These are phyloP conservation scores for Candida sp. DNA, from an alignment of 1,139 yeast genomes.

Conservation along the genomic window DNA sequence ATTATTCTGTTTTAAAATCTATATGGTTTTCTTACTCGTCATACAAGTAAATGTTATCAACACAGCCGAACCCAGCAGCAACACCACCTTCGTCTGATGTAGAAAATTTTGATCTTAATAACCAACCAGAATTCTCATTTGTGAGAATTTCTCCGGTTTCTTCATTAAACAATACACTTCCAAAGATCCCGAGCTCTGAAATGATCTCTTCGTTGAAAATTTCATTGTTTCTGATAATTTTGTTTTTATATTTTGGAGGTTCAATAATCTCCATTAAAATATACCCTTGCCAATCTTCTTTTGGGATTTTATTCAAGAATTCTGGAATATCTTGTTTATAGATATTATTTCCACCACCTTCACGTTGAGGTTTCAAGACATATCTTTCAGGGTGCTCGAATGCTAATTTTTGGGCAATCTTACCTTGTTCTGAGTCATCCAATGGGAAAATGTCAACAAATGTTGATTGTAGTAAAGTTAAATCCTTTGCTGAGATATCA, in stretches of 20 bases:
- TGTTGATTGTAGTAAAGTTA: conserved; percentile 46
- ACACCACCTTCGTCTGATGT: conserved; percentile 96
- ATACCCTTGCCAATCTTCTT: conserved; percentile 83
- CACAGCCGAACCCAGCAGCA: conserved; percentile 98
- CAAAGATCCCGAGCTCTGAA: conserved; percentile 90
- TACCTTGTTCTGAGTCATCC: conserved; percentile 67
- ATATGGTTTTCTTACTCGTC: background rate
- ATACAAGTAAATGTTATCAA: conserved; percentile 66
- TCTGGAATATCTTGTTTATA: conserved; percentile 81
- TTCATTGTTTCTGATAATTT: conserved; percentile 65
- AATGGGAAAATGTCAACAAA: conserved; percentile 87
- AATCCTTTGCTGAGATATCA: conserved; percentile 17
- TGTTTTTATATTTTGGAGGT: conserved; percentile 67
- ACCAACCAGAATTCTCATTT: conserved; percentile 78
- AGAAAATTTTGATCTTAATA: conserved; percentile 83
- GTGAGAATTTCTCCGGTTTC: conserved; percentile 48
- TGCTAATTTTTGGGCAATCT: conserved; percentile 63
- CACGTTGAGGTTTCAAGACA: conserved; percentile 96
- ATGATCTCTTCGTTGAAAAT: conserved; percentile 66
- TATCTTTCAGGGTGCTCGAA: conserved; percentile 62
- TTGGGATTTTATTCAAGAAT: conserved; percentile 59
- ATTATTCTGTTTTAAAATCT: conserved; percentile 1
- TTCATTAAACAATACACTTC: conserved; percentile 75
- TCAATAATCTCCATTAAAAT: conserved; percentile 90
- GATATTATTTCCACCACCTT: conserved; percentile 92